Evolutionary conservation across 1,284 basidiomycete genomes (phyloP), one percentile per base, ranked within the genome.

Genomic region (Volvariella volvacea): DNA sequence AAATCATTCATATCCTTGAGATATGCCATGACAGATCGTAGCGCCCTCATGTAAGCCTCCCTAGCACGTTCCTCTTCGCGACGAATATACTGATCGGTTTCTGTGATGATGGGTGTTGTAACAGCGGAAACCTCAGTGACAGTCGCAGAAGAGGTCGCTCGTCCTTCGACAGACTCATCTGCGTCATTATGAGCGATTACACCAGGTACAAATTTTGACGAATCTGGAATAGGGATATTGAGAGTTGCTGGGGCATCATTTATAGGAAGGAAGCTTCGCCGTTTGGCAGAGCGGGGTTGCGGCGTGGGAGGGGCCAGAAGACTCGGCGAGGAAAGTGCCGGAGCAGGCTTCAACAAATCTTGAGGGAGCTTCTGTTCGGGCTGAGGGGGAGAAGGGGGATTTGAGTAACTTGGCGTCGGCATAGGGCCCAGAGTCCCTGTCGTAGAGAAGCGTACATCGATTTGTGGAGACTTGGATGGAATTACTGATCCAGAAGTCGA

Each of bases 1-100:
- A 99, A 73, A 59, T 97, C 94, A 57, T 94, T 87, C 76, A 99
- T 85, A 58, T 99, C 95, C 55, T 84, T 84, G 16, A 99, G 75
- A 64, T 98, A 98, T 14, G 88, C 86, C 85, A 98, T 93, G 32
- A 99, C 80, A 9, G 88, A 88, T 48, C 90, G 80, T 41, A 98
- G 69, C 19, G 88, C 90, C 38, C 81, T 74, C 53, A 77, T 76
- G 55, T 88, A 87, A 28, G 77, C 73, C 57, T 88, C 84, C 36
- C 78, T 69, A 14, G 71, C 74, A 36, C 79, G 72, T 49, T 88
- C 86, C 59, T 84, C 81, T 62, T 87, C 84, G 41, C 73, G 74
- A 39, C 76, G 73, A 52, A 76, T 61, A 52, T 70, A 56, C 48
- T 76, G 66, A 39, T 80, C 73, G 42, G 65, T 64, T 43, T 71